Evolutionary conservation across 129 eudicot genomes (phyloP).

Genomic region (Lactuca saligna): DNA sequence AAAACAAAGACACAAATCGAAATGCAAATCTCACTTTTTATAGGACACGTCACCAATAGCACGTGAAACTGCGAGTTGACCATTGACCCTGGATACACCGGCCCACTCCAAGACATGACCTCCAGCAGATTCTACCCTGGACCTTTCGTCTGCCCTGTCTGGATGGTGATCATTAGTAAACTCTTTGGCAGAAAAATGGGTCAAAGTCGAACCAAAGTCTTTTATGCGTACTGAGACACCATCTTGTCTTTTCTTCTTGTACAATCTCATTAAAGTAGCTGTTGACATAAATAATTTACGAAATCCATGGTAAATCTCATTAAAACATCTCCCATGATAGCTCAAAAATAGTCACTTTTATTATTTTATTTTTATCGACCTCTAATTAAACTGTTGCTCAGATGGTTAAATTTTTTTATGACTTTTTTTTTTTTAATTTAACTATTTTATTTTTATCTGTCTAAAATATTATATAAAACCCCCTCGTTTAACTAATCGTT

Average conservation of each 20-base stretch:
- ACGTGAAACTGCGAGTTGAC: constrained; percentile 91
- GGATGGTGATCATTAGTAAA: constrained; percentile 96
- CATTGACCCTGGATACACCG: constrained; percentile 88
- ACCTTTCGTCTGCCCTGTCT: constrained; percentile 85
- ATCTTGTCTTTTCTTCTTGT: constrained; percentile 52
- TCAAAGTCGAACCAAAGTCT: constrained; percentile 53
- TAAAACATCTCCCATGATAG: too few relatives aligned
- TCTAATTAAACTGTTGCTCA: too few relatives aligned
- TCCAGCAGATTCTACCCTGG: constrained; percentile 92
- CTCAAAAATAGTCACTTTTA: too few relatives aligned
- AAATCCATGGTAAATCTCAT: too few relatives aligned
- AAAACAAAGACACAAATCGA: neutral
- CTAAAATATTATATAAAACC: too few relatives aligned
- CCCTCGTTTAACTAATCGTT: too few relatives aligned
- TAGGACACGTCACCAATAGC: constrained; percentile 88
- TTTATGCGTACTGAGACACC: constrained; percentile 51
- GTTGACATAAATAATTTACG: constrained; percentile 51
- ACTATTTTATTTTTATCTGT: too few relatives aligned
- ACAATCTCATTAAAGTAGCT: constrained; percentile 83
- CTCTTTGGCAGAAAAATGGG: constrained; percentile 64
- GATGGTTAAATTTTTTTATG: too few relatives aligned
- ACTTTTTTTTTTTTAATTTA: too few relatives aligned
- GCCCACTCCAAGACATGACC: constrained; percentile 87
- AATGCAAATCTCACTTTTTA: constrained; percentile 57
- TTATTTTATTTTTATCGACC: too few relatives aligned